Evolutionary conservation across 805 yeast genomes (phyloP), one percentile per base, ranked within the genome.

Genomic region (Ogataea pignaliae): DNA sequence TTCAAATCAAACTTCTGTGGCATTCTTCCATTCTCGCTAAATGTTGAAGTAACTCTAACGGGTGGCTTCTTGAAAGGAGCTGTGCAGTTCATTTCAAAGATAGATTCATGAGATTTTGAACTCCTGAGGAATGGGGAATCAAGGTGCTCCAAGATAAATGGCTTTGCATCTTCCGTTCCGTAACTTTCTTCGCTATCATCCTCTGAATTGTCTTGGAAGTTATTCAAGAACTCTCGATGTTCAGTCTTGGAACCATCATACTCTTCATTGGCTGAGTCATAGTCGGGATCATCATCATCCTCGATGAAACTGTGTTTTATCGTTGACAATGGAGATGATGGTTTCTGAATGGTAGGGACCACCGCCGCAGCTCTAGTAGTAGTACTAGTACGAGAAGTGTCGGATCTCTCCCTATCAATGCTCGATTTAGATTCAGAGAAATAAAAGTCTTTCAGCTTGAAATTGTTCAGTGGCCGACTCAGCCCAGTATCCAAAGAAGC

Each of bases 401-500:
- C 7, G 26, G 26, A 21, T 21, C 7, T 21, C 26, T 21, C 7
- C 26, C 26, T 7, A 7, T 21, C 26, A 21, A 4, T 7, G 26
- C 34, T 37, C 2, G 42, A 28, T 21, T 36, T 12, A 29, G 34
- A 38, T 29, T 40, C 50, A 14, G 41, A 21, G 29, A 52, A 52
- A 13, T 41, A 37, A 40, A 52, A 52, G 32, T 50, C 52, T 3
- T 45, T 30, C 15, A 46, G 10, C 15, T 46, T 34, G 28, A 44
- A 45, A 11, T 39, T 46, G 11, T 31, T 32, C 7, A 44, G 29
- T 16, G 35, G 29, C 31, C 36, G 42, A 11, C 49, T 46, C 37
- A 63, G 46, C 6, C 61, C 67, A 1, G 63, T 58, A 36, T 63
- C 67, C 44, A 55, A 52, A 1, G 68, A 64, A 11, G 51, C 55